Percentiles rank a stretch among this genome's conserved stretches.
Evolutionary conservation across 306 rosid genomes (phyloP).

Genomic region (Cicer cuneatum): DNA sequence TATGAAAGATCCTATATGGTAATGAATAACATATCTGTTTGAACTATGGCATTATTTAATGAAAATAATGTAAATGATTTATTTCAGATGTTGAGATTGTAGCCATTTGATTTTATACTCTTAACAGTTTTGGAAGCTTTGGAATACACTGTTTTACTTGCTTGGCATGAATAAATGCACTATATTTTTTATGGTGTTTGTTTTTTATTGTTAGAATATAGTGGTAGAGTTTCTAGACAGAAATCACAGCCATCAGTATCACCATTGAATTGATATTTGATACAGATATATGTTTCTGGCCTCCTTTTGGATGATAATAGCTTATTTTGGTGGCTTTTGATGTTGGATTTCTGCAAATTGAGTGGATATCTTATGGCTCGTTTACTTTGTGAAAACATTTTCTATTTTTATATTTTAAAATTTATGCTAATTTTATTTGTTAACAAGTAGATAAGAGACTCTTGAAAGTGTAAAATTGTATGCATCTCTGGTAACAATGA

Average conservation of each 20-base stretch:
- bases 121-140: conserved; percentile 4
- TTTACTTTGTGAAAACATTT: too few species aligned
- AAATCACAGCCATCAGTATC: neutral
- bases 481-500: too few species aligned
- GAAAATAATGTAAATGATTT: conserved; percentile 16
- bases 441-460: too few species aligned
- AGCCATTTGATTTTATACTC: neutral
- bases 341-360: neutral
- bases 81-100: neutral
- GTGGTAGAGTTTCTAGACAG: conserved; percentile 21
- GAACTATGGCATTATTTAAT: conserved; percentile 25
- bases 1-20: neutral
- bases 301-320: neutral
- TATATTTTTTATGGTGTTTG: neutral
- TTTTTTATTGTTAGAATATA: neutral
- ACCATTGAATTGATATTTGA: neutral
- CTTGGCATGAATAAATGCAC: conserved; percentile 12
- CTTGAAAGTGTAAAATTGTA: too few species aligned
- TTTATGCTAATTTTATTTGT: too few species aligned
- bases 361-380: conserved; percentile 10
- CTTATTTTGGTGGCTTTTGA: neutral
- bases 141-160: conserved; percentile 19
- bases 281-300: neutral
- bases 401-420: too few species aligned
- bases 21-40: neutral